These are phyloP conservation scores for Peribolospora kevripleyi DNA, from an alignment of 768 basidiomycete genomes.

Conservation along the genomic window DNA sequence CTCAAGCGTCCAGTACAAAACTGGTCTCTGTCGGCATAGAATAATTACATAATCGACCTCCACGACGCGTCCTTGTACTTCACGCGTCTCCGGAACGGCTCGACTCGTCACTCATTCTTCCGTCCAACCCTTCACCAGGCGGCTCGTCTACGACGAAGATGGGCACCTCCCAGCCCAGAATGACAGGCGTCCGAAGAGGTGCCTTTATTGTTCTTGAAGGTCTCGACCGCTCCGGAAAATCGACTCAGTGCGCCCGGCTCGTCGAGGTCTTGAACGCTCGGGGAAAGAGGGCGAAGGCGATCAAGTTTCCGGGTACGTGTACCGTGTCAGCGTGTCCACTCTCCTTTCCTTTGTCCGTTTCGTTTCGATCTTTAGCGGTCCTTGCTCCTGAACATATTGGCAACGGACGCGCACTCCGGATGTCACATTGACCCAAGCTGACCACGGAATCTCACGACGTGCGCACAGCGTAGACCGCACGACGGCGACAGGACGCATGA, in stretches of 20 bases:
- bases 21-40: too few species aligned
- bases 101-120: too few species aligned
- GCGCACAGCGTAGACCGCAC: slow-evolving; percentile 43
- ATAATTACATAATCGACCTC: too few species aligned
- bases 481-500: slow-evolving; percentile 73
- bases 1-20: too few species aligned
- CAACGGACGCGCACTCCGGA: too few species aligned
- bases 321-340: too few species aligned
- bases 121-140: too few species aligned
- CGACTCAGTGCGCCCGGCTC: slow-evolving; percentile 52
- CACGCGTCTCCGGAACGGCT: too few species aligned
- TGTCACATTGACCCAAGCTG: neutral
- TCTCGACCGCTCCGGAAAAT: slow-evolving; percentile 85
- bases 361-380: too few species aligned
- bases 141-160: too few species aligned
- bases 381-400: too few species aligned
- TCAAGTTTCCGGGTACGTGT: slow-evolving; percentile 69
- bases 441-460: neutral
- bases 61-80: too few species aligned
- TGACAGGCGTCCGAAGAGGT: slow-evolving; percentile 24
- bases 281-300: slow-evolving; percentile 29
- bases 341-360: neutral
- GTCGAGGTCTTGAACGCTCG: slow-evolving; percentile 28
- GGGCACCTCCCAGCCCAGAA: neutral
- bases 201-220: slow-evolving; percentile 86